These are phyloP conservation scores for Ensete ventricosum DNA, from an alignment of 176 grass and related monocot genomes.

Conservation along the genomic window DNA sequence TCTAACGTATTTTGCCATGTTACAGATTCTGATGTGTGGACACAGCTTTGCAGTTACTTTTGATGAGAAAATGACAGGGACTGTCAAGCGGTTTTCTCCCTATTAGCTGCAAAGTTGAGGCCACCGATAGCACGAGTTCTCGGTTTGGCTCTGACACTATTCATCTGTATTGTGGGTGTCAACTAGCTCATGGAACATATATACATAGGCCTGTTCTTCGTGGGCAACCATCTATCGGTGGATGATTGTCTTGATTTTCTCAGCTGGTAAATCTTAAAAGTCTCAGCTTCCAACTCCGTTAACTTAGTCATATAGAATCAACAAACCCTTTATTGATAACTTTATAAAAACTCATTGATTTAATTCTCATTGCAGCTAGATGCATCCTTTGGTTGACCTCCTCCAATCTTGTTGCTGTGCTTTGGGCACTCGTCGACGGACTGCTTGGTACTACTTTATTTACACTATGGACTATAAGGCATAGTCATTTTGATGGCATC, in stretches of 20 bases:
- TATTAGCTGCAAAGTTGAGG: conserved; percentile 84
- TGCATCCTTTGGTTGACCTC: conserved; percentile 94
- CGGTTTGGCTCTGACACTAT: background rate
- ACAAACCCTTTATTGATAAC: too few species aligned
- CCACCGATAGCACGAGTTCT: conserved; percentile 59
- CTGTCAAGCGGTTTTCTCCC: conserved; percentile 1
- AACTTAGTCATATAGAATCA: background rate
- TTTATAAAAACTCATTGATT: too few species aligned
- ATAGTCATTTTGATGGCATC: background rate
- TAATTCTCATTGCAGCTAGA: conserved; percentile 45
- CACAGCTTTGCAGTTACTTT: conserved; percentile 70
- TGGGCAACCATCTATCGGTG: conserved; percentile 74
- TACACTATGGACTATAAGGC: too few species aligned
- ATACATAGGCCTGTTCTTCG: conserved; percentile 68
- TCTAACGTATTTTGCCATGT: too few species aligned
- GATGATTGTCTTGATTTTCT: conserved; percentile 78
- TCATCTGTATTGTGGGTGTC: background rate
- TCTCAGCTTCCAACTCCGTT: background rate
- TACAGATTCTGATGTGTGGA: conserved; percentile 23
- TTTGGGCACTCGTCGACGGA: conserved; percentile 82
- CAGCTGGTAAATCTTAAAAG: conserved; percentile 39
- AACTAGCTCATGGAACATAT: background rate
- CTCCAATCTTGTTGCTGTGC: conserved; percentile 68
- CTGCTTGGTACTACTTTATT: conserved; percentile 44
- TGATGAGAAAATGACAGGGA: conserved; percentile 15